phyloP scores from a whole-genome alignment of 768 basidiomycete species.

The Boletus rufocinnamomeus region DNA sequence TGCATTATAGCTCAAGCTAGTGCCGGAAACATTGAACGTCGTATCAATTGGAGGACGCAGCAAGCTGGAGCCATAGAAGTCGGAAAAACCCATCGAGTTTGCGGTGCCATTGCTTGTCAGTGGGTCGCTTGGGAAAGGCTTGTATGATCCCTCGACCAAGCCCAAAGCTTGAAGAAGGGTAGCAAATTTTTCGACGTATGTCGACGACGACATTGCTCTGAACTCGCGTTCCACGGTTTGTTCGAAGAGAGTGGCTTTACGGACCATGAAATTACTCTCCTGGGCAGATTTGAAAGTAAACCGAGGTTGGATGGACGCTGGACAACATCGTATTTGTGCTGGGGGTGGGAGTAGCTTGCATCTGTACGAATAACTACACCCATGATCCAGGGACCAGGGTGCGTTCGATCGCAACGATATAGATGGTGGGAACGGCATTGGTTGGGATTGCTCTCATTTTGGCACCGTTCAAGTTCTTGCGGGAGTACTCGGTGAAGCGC shows the following conservation, averaged over 20 bases:
- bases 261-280: background rate
- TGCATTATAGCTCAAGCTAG: background rate
- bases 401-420: too few relatives aligned
- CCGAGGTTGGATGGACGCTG: background rate
- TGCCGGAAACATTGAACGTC: constrained; percentile 1
- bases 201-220: constrained; percentile 7
- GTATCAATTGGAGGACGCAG: background rate
- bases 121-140: constrained; percentile 5
- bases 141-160: constrained; percentile 16
- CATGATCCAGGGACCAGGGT: too few relatives aligned
- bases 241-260: background rate
- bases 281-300: constrained; percentile 5
- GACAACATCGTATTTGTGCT: background rate
- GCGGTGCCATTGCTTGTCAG: background rate
- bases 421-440: too few relatives aligned
- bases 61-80: background rate
- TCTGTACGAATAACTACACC: too few relatives aligned
- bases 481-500: too few relatives aligned
- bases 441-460: too few relatives aligned
- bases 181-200: constrained; percentile 2
- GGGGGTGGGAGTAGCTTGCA: background rate
- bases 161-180: constrained; percentile 12
- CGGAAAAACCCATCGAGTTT: background rate
- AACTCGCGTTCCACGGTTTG: background rate
- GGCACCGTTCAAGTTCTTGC: too few relatives aligned